Base-by-base conservation (phyloP, 2,329 filamentous ascomycete genomes). In the Colletotrichum nymphaeae region DNA sequence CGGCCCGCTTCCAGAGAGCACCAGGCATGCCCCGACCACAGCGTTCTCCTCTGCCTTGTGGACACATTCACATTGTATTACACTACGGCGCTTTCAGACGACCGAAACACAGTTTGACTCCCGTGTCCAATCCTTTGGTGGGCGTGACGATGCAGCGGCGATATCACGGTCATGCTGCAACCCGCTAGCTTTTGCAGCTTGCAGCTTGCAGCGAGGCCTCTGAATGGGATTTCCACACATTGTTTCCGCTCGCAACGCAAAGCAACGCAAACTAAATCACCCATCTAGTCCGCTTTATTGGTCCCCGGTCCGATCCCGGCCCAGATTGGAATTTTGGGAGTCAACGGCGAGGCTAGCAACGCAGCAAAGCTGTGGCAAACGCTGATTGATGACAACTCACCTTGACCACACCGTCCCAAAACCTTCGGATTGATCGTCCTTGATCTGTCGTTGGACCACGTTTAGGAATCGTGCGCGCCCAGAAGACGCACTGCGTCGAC, bases 291-390 rank as follows among this genome's bases (percentile, higher is more conserved):
- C 37, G 58, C 53, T 59, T 37, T 32, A 28, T 52, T 22, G 24
- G 42, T 24, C 28, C 28, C 42, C 19, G 62, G 57, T 60, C 56
- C 67, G 71, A 66, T 57, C 22, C 42, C 46, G 71, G 56, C 30
- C 32, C 26, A 26, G 26, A 14, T 9, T 46, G 37, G 22, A 58
- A 69, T n/a, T n/a, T 26, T 30, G 52, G n/a, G 35, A 58, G 22
- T 30, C n/a, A 24, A 46, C 11, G 35, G 53, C 9, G 42, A 70
- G 42, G 67, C 55, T 46, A 69, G 49, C 67, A 52, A 66, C 55
- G 71, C 67, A 73, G 16, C 67, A 64, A 56, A 35, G 35, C 68
- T 71, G 72, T 72, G 72, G 72, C 72, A 74, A 59, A 32, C 30
- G 62, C 63, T 74, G 72, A 58, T 74, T 74, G 72, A 72, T 59